Conservation (phyloP, 2,329 filamentous ascomycete species). For the Aspergillus arachidicola region DNA sequence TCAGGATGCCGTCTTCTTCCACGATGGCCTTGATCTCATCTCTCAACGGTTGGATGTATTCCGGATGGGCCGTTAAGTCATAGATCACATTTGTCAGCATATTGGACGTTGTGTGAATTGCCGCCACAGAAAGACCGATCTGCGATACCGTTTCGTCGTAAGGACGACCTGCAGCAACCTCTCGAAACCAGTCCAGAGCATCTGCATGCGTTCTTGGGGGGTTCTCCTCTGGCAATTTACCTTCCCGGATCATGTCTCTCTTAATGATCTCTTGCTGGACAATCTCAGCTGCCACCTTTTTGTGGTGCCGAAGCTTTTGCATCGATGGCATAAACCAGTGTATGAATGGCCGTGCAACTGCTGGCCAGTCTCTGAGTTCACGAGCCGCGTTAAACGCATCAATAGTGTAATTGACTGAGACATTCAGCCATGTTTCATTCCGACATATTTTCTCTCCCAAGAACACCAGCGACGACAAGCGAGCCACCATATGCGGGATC, state of each 20-base stretch:
- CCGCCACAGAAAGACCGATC: constrained; percentile 33
- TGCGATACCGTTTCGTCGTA: constrained; percentile 25
- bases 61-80: constrained; percentile 54
- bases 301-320: constrained; percentile 40
- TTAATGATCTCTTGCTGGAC: constrained; percentile 30
- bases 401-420: constrained; percentile 26
- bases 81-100: constrained; percentile 54
- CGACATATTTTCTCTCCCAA: constrained; percentile 56
- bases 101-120: constrained; percentile 39
- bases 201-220: constrained; percentile 22
- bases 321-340: constrained; percentile 50
- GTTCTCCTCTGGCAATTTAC: constrained; percentile 21
- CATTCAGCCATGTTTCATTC: constrained; percentile 56
- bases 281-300: constrained; percentile 41
- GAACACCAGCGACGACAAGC: constrained; percentile 58
- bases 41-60: constrained; percentile 55
- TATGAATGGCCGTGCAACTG: constrained; percentile 44
- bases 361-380: constrained; percentile 48
- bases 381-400: constrained; percentile 30
- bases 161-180: constrained; percentile 17
- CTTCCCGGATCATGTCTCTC: constrained; percentile 23
- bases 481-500: constrained; percentile 55
- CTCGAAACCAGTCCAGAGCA: constrained; percentile 33
- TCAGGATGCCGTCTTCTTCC: constrained; percentile 41
- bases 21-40: constrained; percentile 53